A percentile compares a stretch with the other conserved stretches of the same genome.
These are phyloP conservation scores for Geranomyces variabilis DNA, from an alignment of 192 early-diverging fungal species.

Conservation along the genomic window DNA sequence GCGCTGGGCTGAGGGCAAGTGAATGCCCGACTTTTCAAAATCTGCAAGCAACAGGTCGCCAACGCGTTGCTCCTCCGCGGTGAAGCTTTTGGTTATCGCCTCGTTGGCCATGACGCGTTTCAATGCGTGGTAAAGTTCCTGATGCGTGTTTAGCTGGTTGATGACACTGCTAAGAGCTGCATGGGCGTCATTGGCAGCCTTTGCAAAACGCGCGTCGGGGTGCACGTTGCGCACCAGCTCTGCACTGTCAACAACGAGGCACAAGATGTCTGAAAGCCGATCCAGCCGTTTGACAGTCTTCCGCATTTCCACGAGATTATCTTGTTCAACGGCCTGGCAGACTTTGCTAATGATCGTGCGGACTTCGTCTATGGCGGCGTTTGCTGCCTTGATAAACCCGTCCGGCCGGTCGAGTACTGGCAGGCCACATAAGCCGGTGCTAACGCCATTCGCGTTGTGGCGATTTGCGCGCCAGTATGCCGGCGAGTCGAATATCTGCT, in stretches of 20 bases:
- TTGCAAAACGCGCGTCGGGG: constrained; percentile 70
- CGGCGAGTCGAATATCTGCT: constrained; percentile 22
- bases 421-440: constrained; percentile 35
- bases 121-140: constrained; percentile 78
- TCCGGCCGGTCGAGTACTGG: constrained; percentile 20
- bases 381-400: constrained; percentile 28
- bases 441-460: not conserved
- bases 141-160: constrained; percentile 93
- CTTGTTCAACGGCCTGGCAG: constrained; percentile 12
- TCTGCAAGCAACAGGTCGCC: constrained; percentile 84
- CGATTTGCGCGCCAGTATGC: constrained; percentile 22
- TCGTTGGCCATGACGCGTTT: constrained; percentile 65
- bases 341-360: constrained; percentile 20
- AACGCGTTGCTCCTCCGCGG: constrained; percentile 71
- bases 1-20: constrained; percentile 70
- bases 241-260: constrained; percentile 87
- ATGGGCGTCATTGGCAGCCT: constrained; percentile 79
- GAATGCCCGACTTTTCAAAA: constrained; percentile 95
- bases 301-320: constrained; percentile 56
- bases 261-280: constrained; percentile 83
- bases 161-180: constrained; percentile 77
- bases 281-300: constrained; percentile 87
- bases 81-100: constrained; percentile 56
- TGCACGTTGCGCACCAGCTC: constrained; percentile 94
- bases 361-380: constrained; percentile 21